These are phyloP conservation scores for Fusarium agapanthi DNA, from an alignment of 2,329 filamentous ascomycete species.

Conservation along the genomic window DNA sequence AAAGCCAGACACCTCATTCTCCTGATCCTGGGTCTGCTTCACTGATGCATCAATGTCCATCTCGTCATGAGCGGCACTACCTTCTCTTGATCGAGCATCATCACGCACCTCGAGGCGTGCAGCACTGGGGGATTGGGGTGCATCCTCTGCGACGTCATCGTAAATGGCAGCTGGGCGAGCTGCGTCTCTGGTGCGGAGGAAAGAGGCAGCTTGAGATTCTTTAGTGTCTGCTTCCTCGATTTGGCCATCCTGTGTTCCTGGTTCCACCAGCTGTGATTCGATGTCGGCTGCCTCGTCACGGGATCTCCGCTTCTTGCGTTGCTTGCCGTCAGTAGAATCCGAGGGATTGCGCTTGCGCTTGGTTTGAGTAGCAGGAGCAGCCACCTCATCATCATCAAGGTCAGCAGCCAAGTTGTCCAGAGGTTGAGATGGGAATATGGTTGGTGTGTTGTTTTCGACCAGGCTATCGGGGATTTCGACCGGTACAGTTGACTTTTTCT, in stretches of 20 bases:
- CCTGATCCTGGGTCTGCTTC: constrained; percentile 8
- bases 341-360: constrained; percentile 49
- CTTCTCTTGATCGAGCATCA: constrained; percentile 42
- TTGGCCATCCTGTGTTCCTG: constrained; percentile 31
- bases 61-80: constrained; percentile 34
- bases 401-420: constrained; percentile 12
- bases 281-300: constrained; percentile 30
- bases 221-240: constrained; percentile 3
- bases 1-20: constrained; percentile 10
- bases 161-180: constrained; percentile 26
- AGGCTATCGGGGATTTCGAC: constrained; percentile 37
- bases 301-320: constrained; percentile 47
- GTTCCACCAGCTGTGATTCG: constrained; percentile 31
- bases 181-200: constrained; percentile 23
- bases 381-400: constrained; percentile 34
- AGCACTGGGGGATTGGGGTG: constrained; percentile 42
- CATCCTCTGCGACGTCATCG: constrained; percentile 28
- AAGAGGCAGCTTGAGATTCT: constrained; percentile 16
- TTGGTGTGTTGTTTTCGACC: constrained; percentile 5
- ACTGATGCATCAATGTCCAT: constrained; percentile 39
- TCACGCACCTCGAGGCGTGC: constrained; percentile 40
- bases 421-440: constrained; percentile 12
- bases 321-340: constrained; percentile 44
- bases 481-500: constrained; percentile 31
- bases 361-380: constrained; percentile 32